These are phyloP conservation scores for Eucalyptus curtisii DNA, from an alignment of 345 rosid species.

Conservation along the genomic window DNA sequence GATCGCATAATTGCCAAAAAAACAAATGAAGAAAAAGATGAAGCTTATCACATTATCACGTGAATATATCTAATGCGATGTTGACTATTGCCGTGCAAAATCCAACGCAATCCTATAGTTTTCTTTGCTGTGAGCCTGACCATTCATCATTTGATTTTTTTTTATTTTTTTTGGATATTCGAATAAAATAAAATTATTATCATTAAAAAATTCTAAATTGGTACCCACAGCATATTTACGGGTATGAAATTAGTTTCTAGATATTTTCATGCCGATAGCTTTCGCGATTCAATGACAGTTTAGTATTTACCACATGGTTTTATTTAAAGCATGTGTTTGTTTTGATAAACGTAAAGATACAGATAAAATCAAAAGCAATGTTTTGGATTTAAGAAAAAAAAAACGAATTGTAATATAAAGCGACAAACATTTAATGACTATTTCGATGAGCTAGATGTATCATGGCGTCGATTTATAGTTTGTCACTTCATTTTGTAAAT, in stretches of 20 bases:
- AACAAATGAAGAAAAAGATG: background rate
- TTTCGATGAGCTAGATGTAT: background rate
- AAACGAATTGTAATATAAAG: background rate
- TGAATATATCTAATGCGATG: background rate
- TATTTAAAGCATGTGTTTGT: background rate
- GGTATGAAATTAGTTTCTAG: background rate
- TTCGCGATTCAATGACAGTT: fast-evolving
- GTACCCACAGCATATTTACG: fast-evolving
- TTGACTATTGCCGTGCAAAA: background rate
- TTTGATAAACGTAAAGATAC: background rate
- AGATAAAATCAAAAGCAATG: background rate
- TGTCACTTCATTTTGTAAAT: background rate
- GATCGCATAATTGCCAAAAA: background rate
- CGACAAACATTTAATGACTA: background rate
- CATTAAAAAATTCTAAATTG: background rate
- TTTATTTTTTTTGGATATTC: too few relatives aligned
- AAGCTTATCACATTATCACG: background rate
- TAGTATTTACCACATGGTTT: too few relatives aligned
- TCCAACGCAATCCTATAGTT: background rate
- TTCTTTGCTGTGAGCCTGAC: background rate
- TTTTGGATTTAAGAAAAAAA: background rate
- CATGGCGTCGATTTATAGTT: background rate
- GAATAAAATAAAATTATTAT: background rate
- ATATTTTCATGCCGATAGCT: background rate
- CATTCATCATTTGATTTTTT: background rate